Conservation (phyloP, 108 stramenopile genomes). For the Aureococcus anophagefferens region DNA sequence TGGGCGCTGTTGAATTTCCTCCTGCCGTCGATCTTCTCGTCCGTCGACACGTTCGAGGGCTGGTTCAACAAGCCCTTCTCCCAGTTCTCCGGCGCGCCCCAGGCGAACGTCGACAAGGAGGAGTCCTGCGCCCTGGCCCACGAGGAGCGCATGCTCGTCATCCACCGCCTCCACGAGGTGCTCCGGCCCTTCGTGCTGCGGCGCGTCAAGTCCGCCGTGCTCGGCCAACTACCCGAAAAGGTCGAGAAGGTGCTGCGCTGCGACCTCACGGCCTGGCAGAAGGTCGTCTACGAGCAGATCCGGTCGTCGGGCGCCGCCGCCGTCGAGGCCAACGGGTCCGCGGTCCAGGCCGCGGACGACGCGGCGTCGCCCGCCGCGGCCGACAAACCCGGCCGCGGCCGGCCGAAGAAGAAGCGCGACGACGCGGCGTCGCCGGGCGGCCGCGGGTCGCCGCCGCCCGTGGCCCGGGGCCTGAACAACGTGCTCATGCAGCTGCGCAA, state of each 20-base stretch:
- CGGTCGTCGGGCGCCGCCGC: background rate
- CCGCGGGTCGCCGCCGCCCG: too few species aligned
- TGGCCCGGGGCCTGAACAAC: conserved; percentile 64
- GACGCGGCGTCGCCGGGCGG: too few species aligned
- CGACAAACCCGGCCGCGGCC: background rate
- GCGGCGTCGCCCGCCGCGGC: background rate
- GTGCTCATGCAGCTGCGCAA: conserved; percentile 85
- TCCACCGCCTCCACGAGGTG: conserved; percentile 77
- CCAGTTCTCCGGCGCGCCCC: conserved; percentile 32
- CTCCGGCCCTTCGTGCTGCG: conserved; percentile 84
- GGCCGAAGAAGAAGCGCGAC: background rate
- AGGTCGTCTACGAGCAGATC: conserved; percentile 73
- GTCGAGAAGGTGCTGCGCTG: conserved; percentile 74
- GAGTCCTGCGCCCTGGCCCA: conserved; percentile 48
- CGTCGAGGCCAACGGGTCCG: background rate
- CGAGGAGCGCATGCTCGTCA: conserved; percentile 81
- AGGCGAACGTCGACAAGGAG: background rate
- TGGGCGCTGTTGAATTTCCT: conserved; percentile 80
- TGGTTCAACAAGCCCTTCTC: conserved; percentile 85
- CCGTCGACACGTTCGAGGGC: conserved; percentile 63
- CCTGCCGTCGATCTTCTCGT: conserved; percentile 69
- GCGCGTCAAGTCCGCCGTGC: conserved; percentile 74
- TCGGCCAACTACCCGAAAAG: conserved; percentile 77
- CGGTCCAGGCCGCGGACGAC: background rate
- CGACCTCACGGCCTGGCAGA: conserved; percentile 71